Conservation (phyloP, 805 yeast species). For the Saccharomycopsis fermentans region DNA sequence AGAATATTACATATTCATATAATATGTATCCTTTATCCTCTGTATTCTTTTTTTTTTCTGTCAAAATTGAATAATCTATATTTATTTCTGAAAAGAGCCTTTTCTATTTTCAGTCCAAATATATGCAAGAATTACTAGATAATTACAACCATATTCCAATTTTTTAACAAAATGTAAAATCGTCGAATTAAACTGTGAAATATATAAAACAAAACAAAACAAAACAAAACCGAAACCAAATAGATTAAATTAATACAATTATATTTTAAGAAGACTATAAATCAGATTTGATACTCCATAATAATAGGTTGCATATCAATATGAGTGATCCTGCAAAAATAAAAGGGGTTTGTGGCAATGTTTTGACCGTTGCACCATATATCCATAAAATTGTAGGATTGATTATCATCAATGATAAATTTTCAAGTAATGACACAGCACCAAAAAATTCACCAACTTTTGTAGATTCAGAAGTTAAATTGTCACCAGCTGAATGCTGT, state of each 20-base stretch:
- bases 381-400: not conserved
- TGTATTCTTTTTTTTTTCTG: not conserved
- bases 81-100: not conserved
- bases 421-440: slow-evolving; percentile 51
- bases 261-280: not conserved
- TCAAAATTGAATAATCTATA: not conserved
- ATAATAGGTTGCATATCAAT: not conserved
- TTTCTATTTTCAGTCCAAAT: not conserved
- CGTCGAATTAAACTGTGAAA: too few relatives aligned
- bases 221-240: too few relatives aligned
- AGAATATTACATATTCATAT: not conserved
- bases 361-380: not conserved
- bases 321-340: not conserved
- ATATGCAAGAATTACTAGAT: not conserved
- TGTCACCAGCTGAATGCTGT: slow-evolving; percentile 19
- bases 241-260: too few relatives aligned
- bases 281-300: not conserved
- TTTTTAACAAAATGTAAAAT: too few relatives aligned
- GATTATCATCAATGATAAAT: slow-evolving; percentile 32
- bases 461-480: not conserved
- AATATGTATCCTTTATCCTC: not conserved
- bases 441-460: slow-evolving; percentile 59
- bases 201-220: too few relatives aligned
- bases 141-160: too few relatives aligned
- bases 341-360: not conserved